Evolutionary conservation across 2,329 filamentous ascomycete species (phyloP).

Genomic region (Beauveria australis): DNA sequence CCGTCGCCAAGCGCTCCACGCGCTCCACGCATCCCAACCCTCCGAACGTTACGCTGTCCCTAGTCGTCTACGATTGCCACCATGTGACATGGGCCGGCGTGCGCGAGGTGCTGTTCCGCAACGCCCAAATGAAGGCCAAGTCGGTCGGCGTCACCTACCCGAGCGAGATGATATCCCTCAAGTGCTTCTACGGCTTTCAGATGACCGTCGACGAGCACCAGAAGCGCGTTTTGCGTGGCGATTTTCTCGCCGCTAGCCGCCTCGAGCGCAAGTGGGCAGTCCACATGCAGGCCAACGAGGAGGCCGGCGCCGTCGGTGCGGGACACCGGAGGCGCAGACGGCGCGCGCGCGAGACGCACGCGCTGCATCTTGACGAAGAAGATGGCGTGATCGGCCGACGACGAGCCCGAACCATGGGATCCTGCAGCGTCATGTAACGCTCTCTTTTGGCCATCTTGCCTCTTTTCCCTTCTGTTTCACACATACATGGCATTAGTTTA

Average conservation of each 20-base stretch:
- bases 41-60: slow-evolving; percentile 56
- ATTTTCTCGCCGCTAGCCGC: slow-evolving; percentile 64
- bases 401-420: slow-evolving; percentile 55
- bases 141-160: slow-evolving; percentile 49
- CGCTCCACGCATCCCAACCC: slow-evolving; percentile 31
- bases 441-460: background rate
- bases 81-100: slow-evolving; percentile 91
- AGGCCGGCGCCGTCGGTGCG: slow-evolving; percentile 61
- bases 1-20: slow-evolving; percentile 57
- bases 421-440: slow-evolving; percentile 54
- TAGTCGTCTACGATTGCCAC: slow-evolving; percentile 86
- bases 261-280: slow-evolving; percentile 88
- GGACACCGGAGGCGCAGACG: slow-evolving; percentile 63
- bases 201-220: slow-evolving; percentile 91
- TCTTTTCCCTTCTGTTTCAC: background rate
- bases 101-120: slow-evolving; percentile 76
- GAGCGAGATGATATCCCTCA: slow-evolving; percentile 72
- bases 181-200: slow-evolving; percentile 94
- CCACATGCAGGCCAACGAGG: slow-evolving; percentile 87
- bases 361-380: slow-evolving; percentile 73
- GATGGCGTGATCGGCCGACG: slow-evolving; percentile 55
- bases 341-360: slow-evolving; percentile 72
- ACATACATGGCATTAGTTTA: background rate
- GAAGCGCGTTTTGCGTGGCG: slow-evolving; percentile 71
- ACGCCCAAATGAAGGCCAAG: slow-evolving; percentile 57